phyloP scores from a whole-genome alignment of 2,329 filamentous ascomycete genomes.

The Gyromitra esculenta region DNA sequence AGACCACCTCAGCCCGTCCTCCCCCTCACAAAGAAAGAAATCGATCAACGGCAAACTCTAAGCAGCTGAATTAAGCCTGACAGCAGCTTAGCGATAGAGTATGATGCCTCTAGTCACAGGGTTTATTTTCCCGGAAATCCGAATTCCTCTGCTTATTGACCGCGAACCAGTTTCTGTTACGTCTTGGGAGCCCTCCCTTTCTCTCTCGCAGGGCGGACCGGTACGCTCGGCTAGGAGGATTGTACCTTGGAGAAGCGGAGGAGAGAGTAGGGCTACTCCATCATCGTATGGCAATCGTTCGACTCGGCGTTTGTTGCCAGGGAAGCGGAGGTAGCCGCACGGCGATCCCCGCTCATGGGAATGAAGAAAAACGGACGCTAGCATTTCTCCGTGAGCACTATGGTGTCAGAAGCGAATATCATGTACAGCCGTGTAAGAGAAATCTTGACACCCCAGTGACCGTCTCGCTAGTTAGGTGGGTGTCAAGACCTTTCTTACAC shows the following conservation, averaged over 20 bases:
- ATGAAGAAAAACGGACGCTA: not conserved
- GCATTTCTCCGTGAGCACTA: not conserved
- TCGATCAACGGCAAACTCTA: not conserved
- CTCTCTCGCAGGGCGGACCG: slow-evolving; percentile 23
- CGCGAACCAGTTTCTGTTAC: slow-evolving; percentile 14
- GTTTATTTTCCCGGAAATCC: not conserved
- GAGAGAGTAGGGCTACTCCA: not conserved
- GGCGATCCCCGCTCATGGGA: slow-evolving; percentile 39
- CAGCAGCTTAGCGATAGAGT: slow-evolving; percentile 2
- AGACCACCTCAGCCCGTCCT: not conserved
- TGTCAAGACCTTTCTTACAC: no score
- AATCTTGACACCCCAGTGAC: no score
- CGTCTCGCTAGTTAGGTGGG: no score
- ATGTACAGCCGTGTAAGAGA: no score
- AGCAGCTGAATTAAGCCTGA: not conserved
- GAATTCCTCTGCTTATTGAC: not conserved
- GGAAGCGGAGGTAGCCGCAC: slow-evolving; percentile 47
- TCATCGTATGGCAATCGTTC: slow-evolving; percentile 25
- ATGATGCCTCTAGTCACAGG: not conserved
- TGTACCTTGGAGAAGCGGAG: slow-evolving; percentile 6
- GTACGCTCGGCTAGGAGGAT: slow-evolving; percentile 35
- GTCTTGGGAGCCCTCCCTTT: slow-evolving; percentile 1
- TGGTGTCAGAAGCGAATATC: no score
- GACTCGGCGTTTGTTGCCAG: not conserved
- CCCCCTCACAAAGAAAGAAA: not conserved